Conservation (phyloP, 2,329 filamentous ascomycete species). For the Curvularia verruculosa region DNA sequence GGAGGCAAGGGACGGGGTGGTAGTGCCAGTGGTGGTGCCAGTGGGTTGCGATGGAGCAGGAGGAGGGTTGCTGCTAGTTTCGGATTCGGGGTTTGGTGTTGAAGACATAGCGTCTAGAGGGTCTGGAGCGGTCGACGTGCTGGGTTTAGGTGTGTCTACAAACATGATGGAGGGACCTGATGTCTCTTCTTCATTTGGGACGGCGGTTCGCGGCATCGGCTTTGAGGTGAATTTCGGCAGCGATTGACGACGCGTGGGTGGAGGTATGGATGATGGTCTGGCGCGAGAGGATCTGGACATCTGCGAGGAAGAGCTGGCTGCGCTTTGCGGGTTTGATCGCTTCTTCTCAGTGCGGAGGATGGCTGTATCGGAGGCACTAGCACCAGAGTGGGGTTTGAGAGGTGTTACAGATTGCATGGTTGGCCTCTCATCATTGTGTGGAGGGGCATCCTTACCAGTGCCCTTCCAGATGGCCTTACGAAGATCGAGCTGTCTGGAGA, state of each 20-base stretch:
- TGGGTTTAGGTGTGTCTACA: slow-evolving; percentile 54
- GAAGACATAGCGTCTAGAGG: slow-evolving; percentile 23
- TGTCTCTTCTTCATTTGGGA: slow-evolving; percentile 65
- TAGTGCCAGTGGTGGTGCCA: neutral
- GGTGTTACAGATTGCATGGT: slow-evolving; percentile 33
- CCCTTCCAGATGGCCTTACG: slow-evolving; percentile 37
- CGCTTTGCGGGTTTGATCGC: slow-evolving; percentile 18
- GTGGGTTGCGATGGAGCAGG: slow-evolving; percentile 5
- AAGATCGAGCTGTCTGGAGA: slow-evolving; percentile 36
- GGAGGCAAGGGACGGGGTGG: slow-evolving; percentile 27
- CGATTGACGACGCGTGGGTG: slow-evolving; percentile 60
- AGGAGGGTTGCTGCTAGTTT: neutral
- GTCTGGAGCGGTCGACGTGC: slow-evolving; percentile 24
- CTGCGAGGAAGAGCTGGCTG: slow-evolving; percentile 27
- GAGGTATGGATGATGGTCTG: slow-evolving; percentile 51
- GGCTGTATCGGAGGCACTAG: slow-evolving; percentile 38
- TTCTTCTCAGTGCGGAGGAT: slow-evolving; percentile 16
- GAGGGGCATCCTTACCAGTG: slow-evolving; percentile 15
- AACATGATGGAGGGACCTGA: slow-evolving; percentile 78
- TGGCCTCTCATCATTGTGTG: slow-evolving; percentile 19
- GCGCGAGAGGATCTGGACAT: slow-evolving; percentile 29
- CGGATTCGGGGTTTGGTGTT: neutral
- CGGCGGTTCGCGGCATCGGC: slow-evolving; percentile 72
- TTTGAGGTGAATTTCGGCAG: slow-evolving; percentile 72
- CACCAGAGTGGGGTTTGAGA: slow-evolving; percentile 31